Percentiles rank a stretch among this genome's conserved stretches.
phyloP scores from a whole-genome alignment of 768 basidiomycete species.

The Podaxis sp. region DNA sequence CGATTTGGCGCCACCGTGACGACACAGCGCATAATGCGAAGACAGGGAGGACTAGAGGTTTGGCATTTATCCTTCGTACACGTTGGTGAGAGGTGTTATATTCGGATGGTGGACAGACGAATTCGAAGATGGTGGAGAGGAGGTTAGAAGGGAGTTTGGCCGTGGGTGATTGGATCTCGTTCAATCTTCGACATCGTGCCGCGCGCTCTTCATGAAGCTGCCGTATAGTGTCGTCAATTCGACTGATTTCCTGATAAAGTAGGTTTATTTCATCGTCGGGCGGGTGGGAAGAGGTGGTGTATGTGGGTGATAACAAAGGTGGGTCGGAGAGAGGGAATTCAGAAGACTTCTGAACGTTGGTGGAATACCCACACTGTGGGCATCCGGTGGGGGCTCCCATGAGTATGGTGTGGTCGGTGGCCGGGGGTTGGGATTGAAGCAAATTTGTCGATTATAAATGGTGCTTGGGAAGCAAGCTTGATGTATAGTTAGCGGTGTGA shows the following conservation, averaged over 20 bases:
- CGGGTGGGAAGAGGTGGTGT: not conserved
- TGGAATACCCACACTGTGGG: constrained; percentile 3
- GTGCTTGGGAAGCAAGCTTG: not conserved
- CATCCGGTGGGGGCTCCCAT: not conserved
- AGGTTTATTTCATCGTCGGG: not conserved
- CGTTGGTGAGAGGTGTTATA: constrained; percentile 12
- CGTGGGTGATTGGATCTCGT: constrained; percentile 4
- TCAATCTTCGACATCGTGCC: constrained; percentile 2
- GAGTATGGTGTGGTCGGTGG: not conserved
- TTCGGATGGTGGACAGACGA: constrained; percentile 13
- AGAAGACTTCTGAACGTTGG: not conserved
- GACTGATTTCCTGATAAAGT: constrained; percentile 2
- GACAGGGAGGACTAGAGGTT: constrained; percentile 5
- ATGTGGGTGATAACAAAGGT: not conserved
- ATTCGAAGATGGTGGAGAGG: constrained; percentile 6
- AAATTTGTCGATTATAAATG: not conserved
- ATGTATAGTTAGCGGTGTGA: not conserved
- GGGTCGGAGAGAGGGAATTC: not conserved
- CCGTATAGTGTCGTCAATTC: constrained; percentile 3
- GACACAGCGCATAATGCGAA: constrained; percentile 10
- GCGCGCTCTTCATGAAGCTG: constrained; percentile 6
- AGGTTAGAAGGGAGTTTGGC: constrained; percentile 7
- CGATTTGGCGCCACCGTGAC: constrained; percentile 1
- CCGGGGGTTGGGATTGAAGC: not conserved
- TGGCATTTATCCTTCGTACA: constrained; percentile 1